Percentiles rank a stretch among this genome's conserved stretches.
These are phyloP conservation scores for Dendrocalamus sinicus DNA, from an alignment of 176 grass and related monocot genomes.

Conservation along the genomic window DNA sequence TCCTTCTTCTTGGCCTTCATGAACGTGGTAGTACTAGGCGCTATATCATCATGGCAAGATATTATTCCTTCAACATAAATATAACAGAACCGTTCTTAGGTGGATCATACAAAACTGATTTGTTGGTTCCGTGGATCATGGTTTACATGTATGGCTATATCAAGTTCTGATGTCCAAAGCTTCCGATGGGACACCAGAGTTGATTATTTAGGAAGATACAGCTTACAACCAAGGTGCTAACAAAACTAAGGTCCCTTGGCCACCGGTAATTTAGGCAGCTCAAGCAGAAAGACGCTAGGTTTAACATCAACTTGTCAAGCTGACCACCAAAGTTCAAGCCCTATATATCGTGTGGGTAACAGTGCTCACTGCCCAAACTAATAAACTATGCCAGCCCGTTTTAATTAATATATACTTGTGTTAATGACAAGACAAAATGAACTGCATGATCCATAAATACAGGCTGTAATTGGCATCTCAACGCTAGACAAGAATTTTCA, in stretches of 20 bases:
- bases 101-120: background rate
- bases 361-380: background rate
- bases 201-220: background rate
- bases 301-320: background rate
- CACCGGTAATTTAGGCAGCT: background rate
- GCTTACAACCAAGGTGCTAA: background rate
- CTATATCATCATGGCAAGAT: too few species aligned
- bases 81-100: background rate
- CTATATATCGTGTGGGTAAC: too few species aligned
- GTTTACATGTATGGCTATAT: background rate
- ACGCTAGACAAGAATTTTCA: background rate
- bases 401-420: background rate
- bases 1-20: too few species aligned
- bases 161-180: background rate
- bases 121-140: background rate
- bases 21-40: too few species aligned
- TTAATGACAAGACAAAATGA: background rate
- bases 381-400: background rate
- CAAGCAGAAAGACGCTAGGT: background rate
- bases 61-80: background rate
- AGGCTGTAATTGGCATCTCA: conserved; percentile 5
- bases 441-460: background rate
- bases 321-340: background rate
- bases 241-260: background rate
- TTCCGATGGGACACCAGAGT: background rate